Evolutionary conservation across 768 basidiomycete genomes (phyloP).

Genomic region (Naematelia encephala): DNA sequence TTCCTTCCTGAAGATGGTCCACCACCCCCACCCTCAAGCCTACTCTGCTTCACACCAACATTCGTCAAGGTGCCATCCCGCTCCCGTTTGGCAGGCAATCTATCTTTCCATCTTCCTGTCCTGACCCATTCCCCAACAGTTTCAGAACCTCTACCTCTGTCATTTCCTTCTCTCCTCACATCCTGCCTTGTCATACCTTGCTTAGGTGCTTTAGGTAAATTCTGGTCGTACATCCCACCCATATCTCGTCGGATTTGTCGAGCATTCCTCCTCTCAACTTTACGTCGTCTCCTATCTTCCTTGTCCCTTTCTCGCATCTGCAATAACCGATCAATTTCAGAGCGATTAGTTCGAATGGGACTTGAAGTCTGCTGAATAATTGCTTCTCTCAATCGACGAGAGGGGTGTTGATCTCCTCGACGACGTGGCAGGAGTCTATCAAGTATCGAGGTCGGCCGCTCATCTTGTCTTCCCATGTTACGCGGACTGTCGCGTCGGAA

Average conservation of each 20-base stretch:
- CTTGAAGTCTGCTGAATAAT: too few relatives aligned
- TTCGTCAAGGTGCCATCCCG: neutral
- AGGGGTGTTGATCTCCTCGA: too few relatives aligned
- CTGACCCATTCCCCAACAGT: neutral
- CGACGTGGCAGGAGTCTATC: neutral
- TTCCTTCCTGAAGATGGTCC: too few relatives aligned
- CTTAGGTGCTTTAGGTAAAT: too few relatives aligned
- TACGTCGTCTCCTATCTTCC: slow-evolving; percentile 1
- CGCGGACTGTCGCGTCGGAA: too few relatives aligned
- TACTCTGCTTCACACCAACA: neutral
- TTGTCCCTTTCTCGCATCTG: neutral
- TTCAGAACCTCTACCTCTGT: neutral
- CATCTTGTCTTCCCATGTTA: too few relatives aligned
- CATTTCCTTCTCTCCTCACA: neutral
- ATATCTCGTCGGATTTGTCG: too few relatives aligned
- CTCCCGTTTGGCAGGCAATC: neutral
- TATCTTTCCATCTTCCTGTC: neutral
- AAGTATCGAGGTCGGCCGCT: neutral
- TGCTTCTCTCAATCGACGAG: too few relatives aligned
- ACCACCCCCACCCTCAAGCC: neutral
- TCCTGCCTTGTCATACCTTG: too few relatives aligned
- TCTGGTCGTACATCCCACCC: too few relatives aligned
- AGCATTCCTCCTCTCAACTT: slow-evolving; percentile 1
- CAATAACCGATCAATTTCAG: neutral
- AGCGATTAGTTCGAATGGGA: too few relatives aligned